A percentile compares a stretch with the other conserved stretches of the same genome.
Conservation (phyloP, 179 eudicot genomes). For the Silene vulgaris region DNA sequence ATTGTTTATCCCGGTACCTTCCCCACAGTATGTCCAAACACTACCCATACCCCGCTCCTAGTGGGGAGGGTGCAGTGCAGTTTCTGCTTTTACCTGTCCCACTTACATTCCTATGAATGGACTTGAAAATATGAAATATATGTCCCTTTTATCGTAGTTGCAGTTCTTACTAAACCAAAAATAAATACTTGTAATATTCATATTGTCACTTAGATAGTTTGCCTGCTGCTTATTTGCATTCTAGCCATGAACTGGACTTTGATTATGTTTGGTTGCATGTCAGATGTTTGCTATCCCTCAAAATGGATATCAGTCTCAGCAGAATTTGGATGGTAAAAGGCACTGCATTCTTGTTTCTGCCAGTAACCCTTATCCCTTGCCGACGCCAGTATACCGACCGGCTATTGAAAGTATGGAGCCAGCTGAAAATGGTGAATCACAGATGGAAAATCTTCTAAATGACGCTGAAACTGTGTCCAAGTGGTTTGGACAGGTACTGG, state of each 20-base stretch:
- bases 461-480: conserved; percentile 86
- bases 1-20: too few relatives aligned
- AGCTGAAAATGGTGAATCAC: conserved; percentile 33
- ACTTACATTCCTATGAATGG: too few relatives aligned
- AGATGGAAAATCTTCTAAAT: conserved; percentile 29
- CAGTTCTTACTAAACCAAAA: neutral
- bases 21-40: too few relatives aligned
- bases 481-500: conserved; percentile 66
- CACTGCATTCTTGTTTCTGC: conserved; percentile 87
- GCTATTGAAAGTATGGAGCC: conserved; percentile 46
- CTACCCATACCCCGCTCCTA: too few relatives aligned
- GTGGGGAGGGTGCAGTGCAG: too few relatives aligned
- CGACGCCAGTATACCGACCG: conserved; percentile 88
- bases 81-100: too few relatives aligned
- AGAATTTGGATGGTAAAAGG: conserved; percentile 60
- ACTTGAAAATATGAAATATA: too few relatives aligned
- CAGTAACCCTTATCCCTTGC: conserved; percentile 86
- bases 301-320: conserved; percentile 59
- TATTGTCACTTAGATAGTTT: neutral
- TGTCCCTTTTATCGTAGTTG: neutral
- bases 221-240: neutral
- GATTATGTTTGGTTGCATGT: conserved; percentile 13
- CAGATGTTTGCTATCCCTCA: conserved; percentile 71
- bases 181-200: too few relatives aligned
- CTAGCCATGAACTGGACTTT: conserved; percentile 1